A percentile compares a stretch with the other conserved stretches of the same genome.
These are phyloP conservation scores for Chrysoporthe cubensis DNA, from an alignment of 2,329 filamentous ascomycete species.

Conservation along the genomic window DNA sequence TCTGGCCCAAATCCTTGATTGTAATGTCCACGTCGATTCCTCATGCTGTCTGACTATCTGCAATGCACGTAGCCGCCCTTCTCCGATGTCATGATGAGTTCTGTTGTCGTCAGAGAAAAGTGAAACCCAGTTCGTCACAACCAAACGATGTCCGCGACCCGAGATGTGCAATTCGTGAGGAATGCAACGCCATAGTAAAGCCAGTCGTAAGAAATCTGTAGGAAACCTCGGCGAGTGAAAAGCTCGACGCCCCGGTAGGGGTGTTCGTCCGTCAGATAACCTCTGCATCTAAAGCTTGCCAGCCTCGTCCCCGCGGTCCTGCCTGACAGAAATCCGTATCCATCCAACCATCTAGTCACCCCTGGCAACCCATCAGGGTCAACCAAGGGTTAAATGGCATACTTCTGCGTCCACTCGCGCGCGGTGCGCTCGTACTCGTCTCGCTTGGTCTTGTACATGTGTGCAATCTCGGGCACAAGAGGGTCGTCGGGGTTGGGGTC, in stretches of 20 bases:
- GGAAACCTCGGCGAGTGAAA: slow-evolving; percentile 19
- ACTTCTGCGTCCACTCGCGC: slow-evolving; percentile 98
- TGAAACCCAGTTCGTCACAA: slow-evolving; percentile 24
- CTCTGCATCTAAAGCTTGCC: slow-evolving; percentile 4
- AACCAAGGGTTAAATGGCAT: slow-evolving; percentile 72
- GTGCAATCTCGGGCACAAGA: slow-evolving; percentile 96
- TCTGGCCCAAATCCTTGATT: slow-evolving; percentile 6
- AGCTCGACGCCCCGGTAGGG: slow-evolving; percentile 17
- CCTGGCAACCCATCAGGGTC: neutral
- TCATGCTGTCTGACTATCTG: slow-evolving; percentile 30
- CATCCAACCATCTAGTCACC: slow-evolving; percentile 14
- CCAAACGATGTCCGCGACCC: slow-evolving; percentile 16
- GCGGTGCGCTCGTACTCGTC: slow-evolving; percentile 95
- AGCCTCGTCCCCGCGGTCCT: neutral
- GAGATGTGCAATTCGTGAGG: slow-evolving; percentile 17
- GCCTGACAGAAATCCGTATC: neutral
- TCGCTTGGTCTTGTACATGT: slow-evolving; percentile 99
- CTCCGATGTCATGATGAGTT: slow-evolving; percentile 20
- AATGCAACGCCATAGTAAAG: slow-evolving; percentile 29
- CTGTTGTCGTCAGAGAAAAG: slow-evolving; percentile 23
- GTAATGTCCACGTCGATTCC: slow-evolving; percentile 28
- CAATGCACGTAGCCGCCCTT: slow-evolving; percentile 24
- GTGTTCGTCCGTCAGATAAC: slow-evolving; percentile 15
- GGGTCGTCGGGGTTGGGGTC: slow-evolving; percentile 99
- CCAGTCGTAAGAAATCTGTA: slow-evolving; percentile 12